Conservation (phyloP, 768 basidiomycete genomes). For the Leccinellum rugosiceps region DNA sequence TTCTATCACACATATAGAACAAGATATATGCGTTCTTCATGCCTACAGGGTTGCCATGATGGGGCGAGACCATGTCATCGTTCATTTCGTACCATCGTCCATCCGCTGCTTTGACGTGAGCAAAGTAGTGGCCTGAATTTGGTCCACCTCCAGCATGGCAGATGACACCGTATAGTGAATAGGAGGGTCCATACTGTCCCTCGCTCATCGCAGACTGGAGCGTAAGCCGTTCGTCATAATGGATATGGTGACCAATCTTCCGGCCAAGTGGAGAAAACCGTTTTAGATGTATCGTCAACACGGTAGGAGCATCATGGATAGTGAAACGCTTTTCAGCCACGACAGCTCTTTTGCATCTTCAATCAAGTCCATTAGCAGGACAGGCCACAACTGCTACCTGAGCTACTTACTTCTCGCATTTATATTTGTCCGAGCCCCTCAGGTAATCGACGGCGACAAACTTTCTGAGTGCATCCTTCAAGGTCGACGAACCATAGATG, state of each 20-base stretch:
- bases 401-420: constrained; percentile 90
- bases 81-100: constrained; percentile 92
- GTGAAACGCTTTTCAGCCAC: constrained; percentile 89
- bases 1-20: constrained; percentile 84
- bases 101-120: constrained; percentile 68
- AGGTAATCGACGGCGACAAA: constrained; percentile 82
- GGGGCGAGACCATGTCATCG: constrained; percentile 68
- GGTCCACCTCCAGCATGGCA: constrained; percentile 92
- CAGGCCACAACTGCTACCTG: not conserved
- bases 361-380: constrained; percentile 6
- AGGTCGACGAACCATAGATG: constrained; percentile 56
- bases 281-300: constrained; percentile 92
- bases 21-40: constrained; percentile 89
- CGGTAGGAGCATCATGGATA: constrained; percentile 80
- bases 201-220: constrained; percentile 83
- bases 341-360: constrained; percentile 89
- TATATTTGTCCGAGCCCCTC: constrained; percentile 93
- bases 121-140: constrained; percentile 94
- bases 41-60: constrained; percentile 44
- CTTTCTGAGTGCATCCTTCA: constrained; percentile 73
- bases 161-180: constrained; percentile 88
- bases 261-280: constrained; percentile 89
- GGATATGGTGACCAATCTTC: constrained; percentile 75
- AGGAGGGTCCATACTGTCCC: constrained; percentile 69
- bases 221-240: constrained; percentile 74